Percentiles rank a stretch among this genome's conserved stretches.
Evolutionary conservation across 2,329 filamentous ascomycete species (phyloP).

Genomic region (Colletotrichum orchidophilum): DNA sequence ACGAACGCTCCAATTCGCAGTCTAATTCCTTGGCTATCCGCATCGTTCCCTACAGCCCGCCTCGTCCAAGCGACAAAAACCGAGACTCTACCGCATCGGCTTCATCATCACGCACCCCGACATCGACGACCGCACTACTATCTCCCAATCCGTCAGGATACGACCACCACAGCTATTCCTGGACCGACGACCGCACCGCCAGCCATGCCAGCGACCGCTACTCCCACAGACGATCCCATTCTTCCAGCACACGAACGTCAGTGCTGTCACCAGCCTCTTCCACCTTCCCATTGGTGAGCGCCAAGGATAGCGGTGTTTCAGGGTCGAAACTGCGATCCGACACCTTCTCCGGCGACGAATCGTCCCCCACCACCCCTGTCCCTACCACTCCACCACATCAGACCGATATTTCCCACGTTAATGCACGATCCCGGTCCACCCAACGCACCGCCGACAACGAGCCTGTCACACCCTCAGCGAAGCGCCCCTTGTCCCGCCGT

Average conservation of each 20-base stretch:
- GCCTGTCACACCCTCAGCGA: constrained; percentile 36
- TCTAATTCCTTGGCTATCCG: constrained; percentile 55
- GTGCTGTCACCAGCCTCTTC: constrained; percentile 28
- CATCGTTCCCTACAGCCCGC: constrained; percentile 59
- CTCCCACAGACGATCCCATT: constrained; percentile 37
- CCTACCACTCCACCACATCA: constrained; percentile 49
- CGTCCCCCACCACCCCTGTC: constrained; percentile 47
- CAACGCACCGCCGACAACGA: constrained; percentile 31
- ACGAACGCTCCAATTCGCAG: constrained; percentile 52
- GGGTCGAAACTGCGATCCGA: constrained; percentile 51
- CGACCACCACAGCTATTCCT: constrained; percentile 2
- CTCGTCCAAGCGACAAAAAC: constrained; percentile 42
- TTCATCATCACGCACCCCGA: constrained; percentile 33
- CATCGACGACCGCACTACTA: constrained; percentile 18
- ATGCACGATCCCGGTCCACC: constrained; percentile 44
- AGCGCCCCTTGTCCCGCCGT: constrained; percentile 49
- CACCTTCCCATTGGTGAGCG: constrained; percentile 47
- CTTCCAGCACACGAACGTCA: constrained; percentile 36
- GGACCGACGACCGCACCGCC: constrained; percentile 16
- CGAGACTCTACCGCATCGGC: constrained; percentile 29
- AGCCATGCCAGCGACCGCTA: constrained; percentile 21
- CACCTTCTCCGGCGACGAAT: constrained; percentile 43
- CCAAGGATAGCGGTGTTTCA: constrained; percentile 55
- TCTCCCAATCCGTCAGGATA: constrained; percentile 25
- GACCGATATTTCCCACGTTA: constrained; percentile 49